phyloP scores from a whole-genome alignment of 495 filamentous ascomycete genomes.

The Bombardia bombarda region DNA sequence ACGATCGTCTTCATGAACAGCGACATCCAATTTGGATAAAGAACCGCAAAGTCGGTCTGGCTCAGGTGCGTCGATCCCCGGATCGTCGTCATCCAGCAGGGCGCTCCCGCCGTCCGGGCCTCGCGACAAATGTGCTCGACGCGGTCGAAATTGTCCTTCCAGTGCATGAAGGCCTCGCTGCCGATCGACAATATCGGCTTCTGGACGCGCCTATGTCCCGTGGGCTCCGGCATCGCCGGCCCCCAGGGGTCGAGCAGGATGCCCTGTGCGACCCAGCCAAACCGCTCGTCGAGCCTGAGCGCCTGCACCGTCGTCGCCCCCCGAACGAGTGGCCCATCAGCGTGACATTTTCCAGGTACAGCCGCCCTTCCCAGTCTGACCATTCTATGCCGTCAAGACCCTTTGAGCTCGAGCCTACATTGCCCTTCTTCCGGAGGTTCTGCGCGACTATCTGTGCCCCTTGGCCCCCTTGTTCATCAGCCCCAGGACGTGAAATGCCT shows the following conservation, averaged over 20 bases:
- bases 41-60: slow-evolving; percentile 51
- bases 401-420: slow-evolving; percentile 42
- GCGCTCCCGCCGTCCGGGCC: slow-evolving; percentile 36
- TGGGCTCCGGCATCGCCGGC: slow-evolving; percentile 28
- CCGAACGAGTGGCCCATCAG: slow-evolving; percentile 62
- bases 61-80: slow-evolving; percentile 50
- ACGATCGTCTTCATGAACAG: slow-evolving; percentile 50
- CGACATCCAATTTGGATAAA: slow-evolving; percentile 49
- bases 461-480: slow-evolving; percentile 45
- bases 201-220: slow-evolving; percentile 35
- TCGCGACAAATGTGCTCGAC: slow-evolving; percentile 43
- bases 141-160: slow-evolving; percentile 47
- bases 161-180: slow-evolving; percentile 55
- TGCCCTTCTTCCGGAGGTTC: slow-evolving; percentile 43
- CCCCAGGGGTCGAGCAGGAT: slow-evolving; percentile 55
- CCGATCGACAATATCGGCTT: slow-evolving; percentile 50
- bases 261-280: slow-evolving; percentile 46
- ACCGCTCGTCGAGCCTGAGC: slow-evolving; percentile 36
- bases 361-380: slow-evolving; percentile 27
- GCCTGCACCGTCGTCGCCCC: slow-evolving; percentile 53
- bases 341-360: slow-evolving; percentile 47
- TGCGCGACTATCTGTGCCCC: slow-evolving; percentile 29
- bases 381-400: slow-evolving; percentile 30
- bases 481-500: slow-evolving; percentile 45
- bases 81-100: slow-evolving; percentile 52